Base-by-base conservation (phyloP, 2,329 filamentous ascomycete genomes). In the Arthrobotrys pseudoclavata region DNA sequence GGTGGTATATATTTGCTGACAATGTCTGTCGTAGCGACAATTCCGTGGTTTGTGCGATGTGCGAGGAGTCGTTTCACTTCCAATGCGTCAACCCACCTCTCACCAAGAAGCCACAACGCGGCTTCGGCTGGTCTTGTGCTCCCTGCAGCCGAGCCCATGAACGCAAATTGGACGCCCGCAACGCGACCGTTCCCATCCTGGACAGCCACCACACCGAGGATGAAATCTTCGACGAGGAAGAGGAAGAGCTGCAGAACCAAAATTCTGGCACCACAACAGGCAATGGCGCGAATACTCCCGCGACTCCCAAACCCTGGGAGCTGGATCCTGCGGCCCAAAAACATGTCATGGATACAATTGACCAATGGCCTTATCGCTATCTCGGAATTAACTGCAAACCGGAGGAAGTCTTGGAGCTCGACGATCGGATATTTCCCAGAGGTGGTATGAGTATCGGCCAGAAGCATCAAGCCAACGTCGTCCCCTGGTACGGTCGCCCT, bases 41-140 rank as follows among this genome's bases (percentile, higher is more conserved):
- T 61, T 77, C 70, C 42, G 72, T 77, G 47, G 74, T 71, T 37
- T 77, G 74, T 67, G 74, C 74, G 29, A 75, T 79, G 64, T 76
- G 62, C 42, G 47, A 79, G 60, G 77, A 75, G 94, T 83, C 95
- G 13, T 99, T 97, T 85, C 96, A 99, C 86, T 98, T 99, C 95
- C 93, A 94, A 82, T 99, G 96, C 84, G 96, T 99, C 70, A 91
- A 92, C 78, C 96, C 96, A 47, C 93, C 94, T 42, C 85, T 99
- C 79, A 88, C 94, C 66, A 99, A 97, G 84, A 99, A 99, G 84
- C 96, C 96, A 20, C 97, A 95, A 55, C 91, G 96, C 84, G 96
- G 96, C 45, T 99, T 99, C 85, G 96, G 94, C 3, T 99, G 96
- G 96, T 95, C 96, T 31, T 99, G 96, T 84, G 96, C 93, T 68